Conservation (phyloP, 495 filamentous ascomycete species). For the Corynascus novoguineensis region DNA sequence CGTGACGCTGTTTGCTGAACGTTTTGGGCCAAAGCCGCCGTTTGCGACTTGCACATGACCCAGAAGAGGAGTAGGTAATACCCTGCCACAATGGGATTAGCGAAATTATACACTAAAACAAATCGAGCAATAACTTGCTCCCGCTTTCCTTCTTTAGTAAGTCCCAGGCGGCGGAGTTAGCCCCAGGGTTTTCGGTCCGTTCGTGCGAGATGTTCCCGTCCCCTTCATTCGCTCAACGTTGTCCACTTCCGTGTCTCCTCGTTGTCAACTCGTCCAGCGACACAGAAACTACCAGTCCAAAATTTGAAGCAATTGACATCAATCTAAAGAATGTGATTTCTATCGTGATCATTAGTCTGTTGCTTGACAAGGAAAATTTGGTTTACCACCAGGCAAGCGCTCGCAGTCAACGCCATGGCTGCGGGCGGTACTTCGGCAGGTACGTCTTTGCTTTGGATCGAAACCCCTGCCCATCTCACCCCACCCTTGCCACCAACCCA, state of each 20-base stretch:
- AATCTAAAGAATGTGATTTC: no score
- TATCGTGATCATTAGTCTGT: no score
- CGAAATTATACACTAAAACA: not conserved
- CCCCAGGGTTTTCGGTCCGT: conserved; percentile 21
- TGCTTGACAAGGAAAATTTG: no score
- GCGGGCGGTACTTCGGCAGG: not conserved
- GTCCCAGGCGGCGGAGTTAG: not conserved
- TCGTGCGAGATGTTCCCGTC: conserved; percentile 6
- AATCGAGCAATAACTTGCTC: conserved; percentile 1
- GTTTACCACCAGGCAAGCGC: no score
- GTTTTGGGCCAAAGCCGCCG: conserved; percentile 8
- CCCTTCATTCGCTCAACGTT: not conserved
- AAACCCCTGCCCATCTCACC: conserved; percentile 7
- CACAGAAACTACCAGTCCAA: no score
- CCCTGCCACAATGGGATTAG: conserved; percentile 16
- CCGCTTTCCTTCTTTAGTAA: conserved; percentile 3
- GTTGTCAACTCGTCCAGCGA: not conserved
- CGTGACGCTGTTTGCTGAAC: conserved; percentile 6
- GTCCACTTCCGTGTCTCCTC: not conserved
- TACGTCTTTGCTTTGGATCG: not conserved
- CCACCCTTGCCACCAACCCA: conserved; percentile 4
- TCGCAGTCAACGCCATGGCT: not conserved
- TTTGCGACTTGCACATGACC: conserved; percentile 26
- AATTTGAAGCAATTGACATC: no score
- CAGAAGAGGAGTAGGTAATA: not conserved